Evolutionary conservation across 176 grass and related monocot species (phyloP).

Genomic region (Oryza meridionalis): DNA sequence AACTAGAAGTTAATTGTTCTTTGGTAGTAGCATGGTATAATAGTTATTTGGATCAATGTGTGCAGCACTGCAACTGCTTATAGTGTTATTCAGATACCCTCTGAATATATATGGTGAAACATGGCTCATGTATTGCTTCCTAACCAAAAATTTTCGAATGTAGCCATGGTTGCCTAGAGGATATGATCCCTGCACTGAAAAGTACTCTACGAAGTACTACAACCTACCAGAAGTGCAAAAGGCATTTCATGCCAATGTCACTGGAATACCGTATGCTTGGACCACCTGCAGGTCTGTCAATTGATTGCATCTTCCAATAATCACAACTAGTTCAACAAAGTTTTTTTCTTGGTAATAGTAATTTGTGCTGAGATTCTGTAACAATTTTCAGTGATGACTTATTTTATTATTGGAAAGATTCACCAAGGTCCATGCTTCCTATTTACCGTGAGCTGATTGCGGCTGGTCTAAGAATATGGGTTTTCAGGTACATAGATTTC

Average conservation of each 20-base stretch:
- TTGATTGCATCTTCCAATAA: constrained; percentile 19
- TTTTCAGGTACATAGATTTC: constrained; percentile 69
- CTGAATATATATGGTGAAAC: background rate
- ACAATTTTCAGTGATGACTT: constrained; percentile 48
- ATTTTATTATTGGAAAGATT: constrained; percentile 63
- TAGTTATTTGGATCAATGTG: background rate
- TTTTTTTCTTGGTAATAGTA: background rate
- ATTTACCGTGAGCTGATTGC: constrained; percentile 81
- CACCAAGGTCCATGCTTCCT: constrained; percentile 74
- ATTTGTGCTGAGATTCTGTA: constrained; percentile 9
- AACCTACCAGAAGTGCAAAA: constrained; percentile 83
- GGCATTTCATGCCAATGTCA: constrained; percentile 82
- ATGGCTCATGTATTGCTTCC: background rate
- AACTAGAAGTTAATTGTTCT: background rate
- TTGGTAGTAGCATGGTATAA: background rate
- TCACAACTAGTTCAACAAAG: constrained; percentile 12
- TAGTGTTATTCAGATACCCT: background rate
- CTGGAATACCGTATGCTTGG: constrained; percentile 71
- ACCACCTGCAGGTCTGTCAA: constrained; percentile 69
- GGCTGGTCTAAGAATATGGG: constrained; percentile 72
- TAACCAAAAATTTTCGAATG: constrained; percentile 33
- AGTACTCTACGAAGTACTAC: constrained; percentile 76
- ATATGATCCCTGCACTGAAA: constrained; percentile 93
- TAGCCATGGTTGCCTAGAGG: constrained; percentile 86
- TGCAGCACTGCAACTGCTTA: background rate